Evolutionary conservation across 148 eudicot species (phyloP).

Genomic region (Rhododendron simsii): DNA sequence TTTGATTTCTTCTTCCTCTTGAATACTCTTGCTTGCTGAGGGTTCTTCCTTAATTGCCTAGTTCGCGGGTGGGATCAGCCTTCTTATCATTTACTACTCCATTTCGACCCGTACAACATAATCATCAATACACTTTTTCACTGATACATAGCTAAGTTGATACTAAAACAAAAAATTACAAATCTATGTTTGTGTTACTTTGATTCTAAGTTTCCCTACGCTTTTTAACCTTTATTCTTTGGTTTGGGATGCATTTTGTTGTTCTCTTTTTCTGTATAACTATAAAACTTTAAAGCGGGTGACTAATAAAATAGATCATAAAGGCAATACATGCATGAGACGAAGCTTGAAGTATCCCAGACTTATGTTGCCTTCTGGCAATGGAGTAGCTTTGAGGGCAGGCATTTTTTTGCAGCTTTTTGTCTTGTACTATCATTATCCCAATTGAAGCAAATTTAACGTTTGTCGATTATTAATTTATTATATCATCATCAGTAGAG

Average conservation of each 20-base stretch:
- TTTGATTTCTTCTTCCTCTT: constrained; percentile 36
- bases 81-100: constrained; percentile 5
- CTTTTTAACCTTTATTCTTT: constrained; percentile 15
- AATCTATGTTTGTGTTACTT: constrained; percentile 18
- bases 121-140: neutral
- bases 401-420: neutral
- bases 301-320: neutral
- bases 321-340: neutral
- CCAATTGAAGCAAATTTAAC: neutral
- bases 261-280: neutral
- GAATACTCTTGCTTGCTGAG: constrained; percentile 14
- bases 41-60: constrained; percentile 15
- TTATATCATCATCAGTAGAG: too few relatives aligned
- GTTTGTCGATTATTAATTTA: too few relatives aligned
- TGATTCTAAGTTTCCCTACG: constrained; percentile 33
- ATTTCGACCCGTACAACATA: neutral
- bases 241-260: constrained; percentile 15
- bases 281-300: neutral
- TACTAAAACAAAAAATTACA: neutral
- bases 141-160: neutral
- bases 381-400: neutral
- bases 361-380: neutral
- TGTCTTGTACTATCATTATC: neutral
- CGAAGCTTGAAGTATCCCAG: neutral
- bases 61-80: neutral